phyloP scores from a whole-genome alignment of 441 rosid genomes.

The Gossypium gossypioides region DNA sequence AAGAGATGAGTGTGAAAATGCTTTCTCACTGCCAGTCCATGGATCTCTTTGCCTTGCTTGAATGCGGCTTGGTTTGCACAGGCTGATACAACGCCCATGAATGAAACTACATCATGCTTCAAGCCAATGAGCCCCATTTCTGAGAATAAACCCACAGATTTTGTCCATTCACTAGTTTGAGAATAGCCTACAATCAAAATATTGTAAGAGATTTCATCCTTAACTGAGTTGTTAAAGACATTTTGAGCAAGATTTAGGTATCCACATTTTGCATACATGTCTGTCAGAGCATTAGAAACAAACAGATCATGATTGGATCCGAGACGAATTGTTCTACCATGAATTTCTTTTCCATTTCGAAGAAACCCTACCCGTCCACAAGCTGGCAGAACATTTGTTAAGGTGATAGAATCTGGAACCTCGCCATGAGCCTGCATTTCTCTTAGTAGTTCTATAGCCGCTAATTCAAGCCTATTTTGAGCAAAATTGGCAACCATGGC shows the following conservation, averaged over 20 bases:
- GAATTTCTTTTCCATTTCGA: constrained; percentile 47
- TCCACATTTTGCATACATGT: constrained; percentile 55
- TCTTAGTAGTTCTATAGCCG: constrained; percentile 23
- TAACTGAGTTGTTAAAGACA: constrained; percentile 29
- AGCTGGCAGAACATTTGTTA: constrained; percentile 42
- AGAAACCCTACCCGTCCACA: constrained; percentile 37
- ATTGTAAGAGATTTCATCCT: constrained; percentile 52
- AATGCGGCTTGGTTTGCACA: constrained; percentile 40
- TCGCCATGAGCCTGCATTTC: constrained; percentile 27
- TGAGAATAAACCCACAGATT: constrained; percentile 38
- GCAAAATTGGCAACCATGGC: constrained; percentile 37
- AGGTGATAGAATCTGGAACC: constrained; percentile 24
- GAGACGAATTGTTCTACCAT: constrained; percentile 33
- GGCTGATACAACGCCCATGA: constrained; percentile 42
- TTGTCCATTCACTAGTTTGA: constrained; percentile 32
- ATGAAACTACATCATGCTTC: constrained; percentile 38
- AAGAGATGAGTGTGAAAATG: constrained; percentile 35
- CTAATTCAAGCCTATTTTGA: constrained; percentile 23
- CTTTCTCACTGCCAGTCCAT: constrained; percentile 34
- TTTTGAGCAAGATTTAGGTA: constrained; percentile 33
- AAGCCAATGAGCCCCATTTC: constrained; percentile 38
- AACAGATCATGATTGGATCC: constrained; percentile 33
- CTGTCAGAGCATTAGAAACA: constrained; percentile 48
- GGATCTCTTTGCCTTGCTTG: constrained; percentile 50
- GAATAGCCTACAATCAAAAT: constrained; percentile 38